Base-by-base conservation (phyloP, 2,329 filamentous ascomycete species). In the Penicillium nordicum region DNA sequence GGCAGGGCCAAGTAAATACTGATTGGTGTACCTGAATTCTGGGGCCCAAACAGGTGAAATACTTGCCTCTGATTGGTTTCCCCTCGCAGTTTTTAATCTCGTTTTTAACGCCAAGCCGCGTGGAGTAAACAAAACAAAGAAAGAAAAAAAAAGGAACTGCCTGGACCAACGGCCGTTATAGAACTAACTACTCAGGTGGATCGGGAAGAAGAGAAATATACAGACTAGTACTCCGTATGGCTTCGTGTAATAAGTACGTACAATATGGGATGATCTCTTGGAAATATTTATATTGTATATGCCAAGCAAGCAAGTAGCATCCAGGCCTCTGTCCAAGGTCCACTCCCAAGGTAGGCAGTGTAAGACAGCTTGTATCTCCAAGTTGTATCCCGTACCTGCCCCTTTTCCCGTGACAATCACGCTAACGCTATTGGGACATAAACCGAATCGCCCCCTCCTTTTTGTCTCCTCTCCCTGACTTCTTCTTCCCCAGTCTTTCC, bases 21-120 rank as follows among this genome's bases (percentile, higher is more conserved):
- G 66, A 70, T 71, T 72, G 68, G 69, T 66, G 69, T 71, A 41
- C 69, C 68, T 71, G 69, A 57, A 58, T 61, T 51, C 25, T n/a
- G 57, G 54, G 44, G 43, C 50, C 27, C 47, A 37, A 29, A 40
- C 5, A 30, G 29, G 21, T 12, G 12, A 11, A 32, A 23, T 45
- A 5, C 27, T 8, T 14, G 3, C 14, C 9, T 23, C 23, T 69
- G 57, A 68, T 67, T 70, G 68, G 68, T 27, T 38, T 44, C 62
- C 57, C 62, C 60, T 50, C 57, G 50, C 52, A 57, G 37, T 50
- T 56, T 59, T 54, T 59, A 63, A 67, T 69, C 60, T 69, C 63
- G 62, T 61, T 52, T 52, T 55, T 58, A 52, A 47, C 61, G 63
- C 65, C 63, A 65, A 66, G 59, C 58, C 59, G 56, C 49, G 53